Evolutionary conservation across 129 eudicot species (phyloP), one percentile per base, ranked within the genome.

Genomic region (Sambucus nigra): DNA sequence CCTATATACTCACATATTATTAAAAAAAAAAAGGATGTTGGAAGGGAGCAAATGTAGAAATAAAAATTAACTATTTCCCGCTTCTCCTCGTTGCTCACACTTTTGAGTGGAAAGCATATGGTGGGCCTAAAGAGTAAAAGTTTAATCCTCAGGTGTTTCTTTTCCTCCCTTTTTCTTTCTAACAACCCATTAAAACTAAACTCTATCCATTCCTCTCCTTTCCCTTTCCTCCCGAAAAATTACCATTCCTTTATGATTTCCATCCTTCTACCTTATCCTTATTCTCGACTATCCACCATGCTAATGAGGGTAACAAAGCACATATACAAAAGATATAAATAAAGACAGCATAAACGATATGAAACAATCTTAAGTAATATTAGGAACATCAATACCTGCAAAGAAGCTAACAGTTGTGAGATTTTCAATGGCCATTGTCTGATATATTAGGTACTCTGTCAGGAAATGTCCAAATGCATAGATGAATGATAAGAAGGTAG

Each of bases 401-500:
- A 80, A 72, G 52, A 80, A 24, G 69, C 77, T 63, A 29, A 80
- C 88, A 25, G 88, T 80, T 25, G 80, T 39, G 42, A 80, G 66
- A 62, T 80, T 80, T 31, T 67, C 55, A 15, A 76, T 65, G 16
- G 88, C 79, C 88, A 80, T 80, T 9, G 88, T 80, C 3, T 66
- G 77, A 41, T 72, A 80, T 26, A 80, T 59, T n/a, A 76, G 53
- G 73, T 72, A 73, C 58, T 80, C 88, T 0, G 88, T 68, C 75
- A 80, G 57, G 56, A 80, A 80, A 63, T 80, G 88, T 16, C 83
- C 88, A 57, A 80, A 70, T 1, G 88, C 88, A 47, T 76, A 80
- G 58, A 80, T 31, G 49, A 80, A 80, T 15, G 88, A 80, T 20
- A 80, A 32, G 46, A 80, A 66, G 19, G 88, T 80, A n/a, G 77